Percentiles rank a stretch among this genome's conserved stretches.
Evolutionary conservation across 106 monocot species (phyloP).

Genomic region (Iris macrosiphon): DNA sequence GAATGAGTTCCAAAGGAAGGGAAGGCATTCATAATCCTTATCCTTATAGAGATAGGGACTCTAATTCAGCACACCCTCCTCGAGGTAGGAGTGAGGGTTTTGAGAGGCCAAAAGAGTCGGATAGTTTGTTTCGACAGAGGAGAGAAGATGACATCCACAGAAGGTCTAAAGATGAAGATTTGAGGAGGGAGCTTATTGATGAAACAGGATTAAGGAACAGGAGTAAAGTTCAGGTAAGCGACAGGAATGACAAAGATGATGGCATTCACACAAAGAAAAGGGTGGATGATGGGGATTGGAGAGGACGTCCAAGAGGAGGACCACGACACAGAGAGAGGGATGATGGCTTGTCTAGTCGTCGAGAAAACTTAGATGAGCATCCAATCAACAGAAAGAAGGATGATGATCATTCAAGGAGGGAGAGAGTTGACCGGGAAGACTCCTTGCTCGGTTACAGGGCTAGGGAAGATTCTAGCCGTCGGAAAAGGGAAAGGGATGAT

Average conservation of each 20-base stretch:
- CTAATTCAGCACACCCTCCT: conserved; percentile 20
- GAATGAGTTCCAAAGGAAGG: conserved; percentile 25
- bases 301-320: conserved; percentile 32
- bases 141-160: conserved; percentile 54
- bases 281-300: conserved; percentile 66
- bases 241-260: conserved; percentile 47
- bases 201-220: conserved; percentile 44
- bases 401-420: conserved; percentile 57
- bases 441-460: conserved; percentile 34
- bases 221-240: conserved; percentile 35
- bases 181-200: conserved; percentile 26
- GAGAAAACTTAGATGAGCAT: conserved; percentile 38
- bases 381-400: conserved; percentile 54
- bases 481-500: conserved; percentile 50
- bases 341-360: conserved; percentile 31
- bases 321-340: conserved; percentile 46
- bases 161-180: conserved; percentile 60
- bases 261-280: conserved; percentile 42
- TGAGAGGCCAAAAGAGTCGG: conserved; percentile 55
- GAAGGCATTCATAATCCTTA: conserved; percentile 33
- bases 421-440: conserved; percentile 44
- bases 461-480: conserved; percentile 36
- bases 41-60: conserved; percentile 31
- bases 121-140: conserved; percentile 28
- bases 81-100: conserved; percentile 37